These are phyloP conservation scores for Trametes villosa DNA, from an alignment of 768 basidiomycete genomes.

Conservation along the genomic window DNA sequence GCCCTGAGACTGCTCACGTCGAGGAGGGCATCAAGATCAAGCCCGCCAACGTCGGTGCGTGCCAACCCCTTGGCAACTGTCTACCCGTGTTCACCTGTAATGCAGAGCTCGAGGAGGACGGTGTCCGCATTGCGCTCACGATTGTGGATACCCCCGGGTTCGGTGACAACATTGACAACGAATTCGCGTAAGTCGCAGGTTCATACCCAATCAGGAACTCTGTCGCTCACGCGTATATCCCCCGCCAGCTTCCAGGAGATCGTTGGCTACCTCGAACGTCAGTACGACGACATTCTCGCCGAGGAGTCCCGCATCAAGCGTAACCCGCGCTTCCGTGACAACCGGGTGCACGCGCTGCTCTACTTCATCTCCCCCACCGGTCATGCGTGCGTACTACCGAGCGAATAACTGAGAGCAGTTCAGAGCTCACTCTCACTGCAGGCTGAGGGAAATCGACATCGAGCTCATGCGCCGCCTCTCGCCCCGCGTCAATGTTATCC, in stretches of 20 bases:
- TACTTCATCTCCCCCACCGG: conserved; percentile 99
- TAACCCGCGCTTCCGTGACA: conserved; percentile 98
- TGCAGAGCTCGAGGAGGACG: conserved; percentile 96
- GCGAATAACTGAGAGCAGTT: not conserved
- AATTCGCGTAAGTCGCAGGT: conserved; percentile 80
- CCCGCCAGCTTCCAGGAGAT: conserved; percentile 89
- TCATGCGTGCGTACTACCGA: conserved; percentile 70
- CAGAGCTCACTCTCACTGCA: conserved; percentile 34
- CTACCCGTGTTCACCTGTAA: not conserved
- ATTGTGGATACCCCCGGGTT: conserved; percentile 99
- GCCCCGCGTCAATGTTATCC: conserved; percentile 98
- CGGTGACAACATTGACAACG: conserved; percentile 98
- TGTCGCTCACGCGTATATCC: not conserved
- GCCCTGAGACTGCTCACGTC: conserved; percentile 87
- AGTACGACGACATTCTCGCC: conserved; percentile 98
- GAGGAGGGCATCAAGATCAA: conserved; percentile 96
- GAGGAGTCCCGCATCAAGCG: conserved; percentile 99
- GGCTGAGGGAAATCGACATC: conserved; percentile 97
- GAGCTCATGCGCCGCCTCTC: conserved; percentile 98
- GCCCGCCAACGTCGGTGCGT: conserved; percentile 89
- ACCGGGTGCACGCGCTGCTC: conserved; percentile 92
- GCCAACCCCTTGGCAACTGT: not conserved
- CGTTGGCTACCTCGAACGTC: conserved; percentile 93
- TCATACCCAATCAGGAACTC: not conserved
- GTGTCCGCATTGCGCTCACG: conserved; percentile 95